Evolutionary conservation across 2,329 filamentous ascomycete species (phyloP), one percentile per base, ranked within the genome.

Genomic region (Arthrobotrys sinensis): DNA sequence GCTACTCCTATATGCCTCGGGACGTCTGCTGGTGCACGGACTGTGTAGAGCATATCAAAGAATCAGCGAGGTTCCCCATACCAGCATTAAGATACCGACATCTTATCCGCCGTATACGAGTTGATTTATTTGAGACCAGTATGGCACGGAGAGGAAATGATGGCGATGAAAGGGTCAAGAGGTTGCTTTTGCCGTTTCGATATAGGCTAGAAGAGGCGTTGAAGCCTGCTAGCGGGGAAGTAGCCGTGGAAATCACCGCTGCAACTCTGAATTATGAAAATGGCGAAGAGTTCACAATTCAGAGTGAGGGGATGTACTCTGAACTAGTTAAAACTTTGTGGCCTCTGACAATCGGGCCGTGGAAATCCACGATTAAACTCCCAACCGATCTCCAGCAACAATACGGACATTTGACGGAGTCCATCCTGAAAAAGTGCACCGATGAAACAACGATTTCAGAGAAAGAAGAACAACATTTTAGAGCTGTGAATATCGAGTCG

Each of bases 331-430:
- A 65, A 19, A 40, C 14, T 1, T 1, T 46, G 1, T 72, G 57
- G 57, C 68, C 68, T 12, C 24, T 72, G 16, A 65, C 68, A 0
- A 21, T 19, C 1, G 68, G 68, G 5, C 60, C 68, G 14, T 72
- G 68, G 68, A 65, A 40, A n/a, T 65, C 21, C 16, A 72, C 11
- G 3, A 72, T 72, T 7, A 55, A 0, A 1, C 24, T 72, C 36
- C 24, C 57, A 7, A 8, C 38, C 11, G 14, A 14, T 1, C 4
- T 65, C 3, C 2, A 32, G 3, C 32, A 40, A 19, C 48, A 38
- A 12, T 72, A 34, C 10, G 57, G 57, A 28, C 24, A 28, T 4
- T 4, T 28, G 24, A 28, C 24, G 24, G 24, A 28, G 24, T 28
- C 24, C 4, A 4, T 28, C 24, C 4, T 28, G 24, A 28, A 28